Evolutionary conservation across 768 basidiomycete species (phyloP), one percentile per base, ranked within the genome.

Genomic region (Amanita pseudoporphyria): DNA sequence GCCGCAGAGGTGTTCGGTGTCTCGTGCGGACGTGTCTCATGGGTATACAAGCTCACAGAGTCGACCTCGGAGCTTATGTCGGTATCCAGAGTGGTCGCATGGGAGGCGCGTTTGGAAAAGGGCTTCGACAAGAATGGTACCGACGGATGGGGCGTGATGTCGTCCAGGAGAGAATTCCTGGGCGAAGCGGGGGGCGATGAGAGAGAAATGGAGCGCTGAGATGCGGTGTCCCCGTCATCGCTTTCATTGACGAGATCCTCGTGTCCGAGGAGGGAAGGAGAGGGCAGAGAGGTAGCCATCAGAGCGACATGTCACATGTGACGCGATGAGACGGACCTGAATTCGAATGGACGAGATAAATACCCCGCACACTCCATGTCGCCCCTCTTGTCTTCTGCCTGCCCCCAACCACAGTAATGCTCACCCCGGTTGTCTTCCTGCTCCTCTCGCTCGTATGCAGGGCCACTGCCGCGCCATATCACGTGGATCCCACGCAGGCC

Each of bases 171-270:
- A 35, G 67, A 69, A 45, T 69, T 66, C 36, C 74, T 68, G 5
- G 74, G 74, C 6, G 86, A 87, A 41, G 52, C 62, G 12, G 78
- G 62, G 2, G 83, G 75, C 3, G 85, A 86, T 26, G 79, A 81
- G 36, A 89, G 78, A 19, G 85, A 76, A 45, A 89, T 84, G 1
- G 87, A 89, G 35, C 74, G 78, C 58, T 86, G 83, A 7, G 85
- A 87, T 13, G 87, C 85, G 4, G 84, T 87, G 59, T 89, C 87
- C 51, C 73, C 79, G 54, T 84, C 84, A 51, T 69, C 72, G 49
- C 74, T 74, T 51, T 65, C 64, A n/a, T 2, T 32, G 31, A 14
- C n/a, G 18, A 10, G 32, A 64, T 63, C 59, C 16, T n/a, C 16
- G 62, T 62, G n/a, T n/a, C n/a, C 41, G 58, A 56, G 51, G 43